Conservation (phyloP, 768 basidiomycete genomes). For the Rhodosporidiobolus sp. region DNA sequence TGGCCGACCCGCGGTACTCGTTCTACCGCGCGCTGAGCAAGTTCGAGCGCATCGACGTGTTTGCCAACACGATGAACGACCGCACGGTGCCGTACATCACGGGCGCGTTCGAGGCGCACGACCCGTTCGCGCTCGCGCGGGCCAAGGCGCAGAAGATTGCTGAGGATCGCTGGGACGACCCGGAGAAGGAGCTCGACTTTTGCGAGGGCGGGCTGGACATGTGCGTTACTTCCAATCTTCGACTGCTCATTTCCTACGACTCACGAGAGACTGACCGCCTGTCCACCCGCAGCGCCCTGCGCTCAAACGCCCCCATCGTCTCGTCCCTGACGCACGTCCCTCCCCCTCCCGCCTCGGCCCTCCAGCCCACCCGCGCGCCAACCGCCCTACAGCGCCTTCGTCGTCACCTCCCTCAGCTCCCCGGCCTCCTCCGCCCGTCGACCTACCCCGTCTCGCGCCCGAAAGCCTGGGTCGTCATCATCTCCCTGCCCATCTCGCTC, state of each 20-base stretch:
- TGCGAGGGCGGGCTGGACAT: constrained; percentile 24
- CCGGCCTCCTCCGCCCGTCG: constrained; percentile 61
- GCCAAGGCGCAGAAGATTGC: constrained; percentile 33
- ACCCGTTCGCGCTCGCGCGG: constrained; percentile 51
- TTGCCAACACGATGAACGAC: constrained; percentile 69
- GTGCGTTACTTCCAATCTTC: not conserved
- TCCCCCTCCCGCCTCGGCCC: constrained; percentile 54
- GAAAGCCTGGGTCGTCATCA: constrained; percentile 39
- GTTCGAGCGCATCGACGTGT: constrained; percentile 70
- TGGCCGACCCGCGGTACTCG: constrained; percentile 71
- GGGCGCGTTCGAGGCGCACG: constrained; percentile 65
- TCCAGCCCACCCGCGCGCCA: constrained; percentile 50
- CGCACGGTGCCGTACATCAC: constrained; percentile 78
- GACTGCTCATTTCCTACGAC: not conserved
- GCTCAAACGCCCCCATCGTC: constrained; percentile 54
- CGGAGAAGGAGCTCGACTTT: constrained; percentile 53
- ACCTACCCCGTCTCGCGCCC: constrained; percentile 54
- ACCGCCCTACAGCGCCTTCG: constrained; percentile 60
- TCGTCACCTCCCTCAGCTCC: constrained; percentile 60
- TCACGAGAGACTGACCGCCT: constrained; percentile 48
- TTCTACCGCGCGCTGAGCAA: constrained; percentile 69
- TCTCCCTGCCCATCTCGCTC: constrained; percentile 30
- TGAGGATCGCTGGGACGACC: constrained; percentile 59
- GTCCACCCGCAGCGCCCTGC: constrained; percentile 52
- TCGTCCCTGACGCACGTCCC: constrained; percentile 61